Evolutionary conservation across 257 asterid genomes (phyloP), one percentile per base, ranked within the genome.

Genomic region (Cinchona pubescens): DNA sequence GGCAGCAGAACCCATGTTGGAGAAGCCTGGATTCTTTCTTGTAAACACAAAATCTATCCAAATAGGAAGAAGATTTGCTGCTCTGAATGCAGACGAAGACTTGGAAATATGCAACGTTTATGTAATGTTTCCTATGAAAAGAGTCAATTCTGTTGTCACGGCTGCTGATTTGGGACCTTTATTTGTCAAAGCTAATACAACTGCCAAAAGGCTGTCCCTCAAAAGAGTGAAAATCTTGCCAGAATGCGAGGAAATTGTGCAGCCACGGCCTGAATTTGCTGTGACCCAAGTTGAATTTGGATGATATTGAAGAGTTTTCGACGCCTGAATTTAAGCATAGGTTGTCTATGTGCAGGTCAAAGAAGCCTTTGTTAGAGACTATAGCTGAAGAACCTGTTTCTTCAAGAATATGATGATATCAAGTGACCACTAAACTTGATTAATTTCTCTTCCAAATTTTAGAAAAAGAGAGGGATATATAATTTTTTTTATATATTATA

Each of bases 301-400:
- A 89, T 14, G 92, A 84, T 23, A 83, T 91, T 74, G 93, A 89
- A 58, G 96, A 88, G 42, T 79, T 83, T 56, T 81, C 85, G 56
- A 75, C 78, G 73, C 85, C 86, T 72, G 90, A 91, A 75, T 87
- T 89, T 60, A 82, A 82, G 82, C 89, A 86, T 13, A 83, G 89
- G 48, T 38, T 88, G 79, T 86, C 94, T 0, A 67, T 86, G 83
- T 83, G 90, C 84, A 78, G 98, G 75, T 93, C 98, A 34, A 93
- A 89, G 90, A 93, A 91, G 77, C 98, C 98, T 38, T 73, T 91
- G 87, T 79, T 93, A 83, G 98, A 89, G 87, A 93, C 98, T 3
- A 93, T 93, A 72, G 80, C 74, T 30, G 97, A 93, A 86, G 96
- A 93, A 63, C 88, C 91, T 14, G 73, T 75, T 48, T 77, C 65